Evolutionary conservation across 805 yeast species (phyloP).

Genomic region (Starmerella gropengiesseri): DNA sequence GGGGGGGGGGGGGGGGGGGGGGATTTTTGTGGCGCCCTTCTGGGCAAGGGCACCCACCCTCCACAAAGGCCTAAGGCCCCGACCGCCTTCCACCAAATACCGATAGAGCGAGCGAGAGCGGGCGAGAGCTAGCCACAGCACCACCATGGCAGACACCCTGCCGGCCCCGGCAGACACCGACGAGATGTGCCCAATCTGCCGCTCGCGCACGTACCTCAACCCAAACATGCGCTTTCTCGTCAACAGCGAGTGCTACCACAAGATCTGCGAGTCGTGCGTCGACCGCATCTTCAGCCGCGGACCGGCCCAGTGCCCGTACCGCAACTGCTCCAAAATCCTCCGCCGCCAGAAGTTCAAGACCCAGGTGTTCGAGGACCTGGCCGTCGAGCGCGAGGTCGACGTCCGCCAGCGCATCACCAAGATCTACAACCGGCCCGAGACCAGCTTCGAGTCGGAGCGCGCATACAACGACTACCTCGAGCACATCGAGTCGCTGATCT

Average conservation of each 20-base stretch:
- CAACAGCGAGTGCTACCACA: slow-evolving; percentile 96
- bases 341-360: slow-evolving; percentile 83
- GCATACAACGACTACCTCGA: slow-evolving; percentile 74
- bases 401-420: slow-evolving; percentile 65
- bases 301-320: slow-evolving; percentile 94
- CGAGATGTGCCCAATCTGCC: slow-evolving; percentile 95
- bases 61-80: background rate
- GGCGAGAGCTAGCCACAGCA: slow-evolving; percentile 5
- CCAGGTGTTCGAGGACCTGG: slow-evolving; percentile 84
- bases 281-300: slow-evolving; percentile 90
- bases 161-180: slow-evolving; percentile 16
- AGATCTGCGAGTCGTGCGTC: slow-evolving; percentile 91
- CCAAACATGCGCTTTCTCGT: slow-evolving; percentile 88
- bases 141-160: background rate
- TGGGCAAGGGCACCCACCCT: slow-evolving; percentile 12
- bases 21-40: slow-evolving; percentile 8
- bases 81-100: slow-evolving; percentile 2
- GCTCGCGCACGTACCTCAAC: slow-evolving; percentile 84
- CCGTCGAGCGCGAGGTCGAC: slow-evolving; percentile 86
- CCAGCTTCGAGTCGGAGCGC: slow-evolving; percentile 51
- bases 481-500: slow-evolving; percentile 67
- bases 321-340: slow-evolving; percentile 75
- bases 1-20: slow-evolving; percentile 1
- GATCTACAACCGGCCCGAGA: slow-evolving; percentile 69
- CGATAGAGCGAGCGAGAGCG: slow-evolving; percentile 11